phyloP scores from a whole-genome alignment of 306 rosid genomes.

The Hippophae tibetana region DNA sequence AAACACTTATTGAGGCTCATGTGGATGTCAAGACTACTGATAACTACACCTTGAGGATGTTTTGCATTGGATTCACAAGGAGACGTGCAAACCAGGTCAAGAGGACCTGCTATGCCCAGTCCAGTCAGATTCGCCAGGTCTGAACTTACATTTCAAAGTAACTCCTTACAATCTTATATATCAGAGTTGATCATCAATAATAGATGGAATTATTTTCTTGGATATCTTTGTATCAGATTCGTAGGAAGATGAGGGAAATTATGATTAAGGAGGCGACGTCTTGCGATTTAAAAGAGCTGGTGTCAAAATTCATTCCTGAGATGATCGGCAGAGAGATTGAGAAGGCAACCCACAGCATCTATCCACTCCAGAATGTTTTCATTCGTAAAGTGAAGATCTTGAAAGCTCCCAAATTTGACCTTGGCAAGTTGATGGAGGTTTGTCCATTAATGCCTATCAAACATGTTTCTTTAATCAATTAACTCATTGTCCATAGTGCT shows the following conservation, averaged over 20 bases:
- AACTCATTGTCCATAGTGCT: not conserved
- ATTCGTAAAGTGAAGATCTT: conserved; percentile 80
- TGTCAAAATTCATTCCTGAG: conserved; percentile 76
- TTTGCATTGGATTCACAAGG: conserved; percentile 71
- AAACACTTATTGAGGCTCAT: conserved; percentile 68
- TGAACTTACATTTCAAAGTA: not conserved
- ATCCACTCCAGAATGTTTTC: conserved; percentile 81
- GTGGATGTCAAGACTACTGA: conserved; percentile 88
- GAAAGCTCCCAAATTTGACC: conserved; percentile 93
- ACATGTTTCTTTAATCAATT: no score
- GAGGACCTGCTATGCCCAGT: conserved; percentile 77
- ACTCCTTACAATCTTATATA: not conserved
- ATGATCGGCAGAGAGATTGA: conserved; percentile 76
- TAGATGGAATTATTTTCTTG: not conserved
- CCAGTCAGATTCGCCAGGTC: conserved; percentile 73
- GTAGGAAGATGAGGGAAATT: conserved; percentile 82
- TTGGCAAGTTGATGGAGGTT: conserved; percentile 93
- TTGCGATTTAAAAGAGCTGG: conserved; percentile 82
- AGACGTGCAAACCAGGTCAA: conserved; percentile 66
- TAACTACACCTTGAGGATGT: conserved; percentile 64
- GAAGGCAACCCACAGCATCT: conserved; percentile 67
- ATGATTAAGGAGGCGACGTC: conserved; percentile 72
- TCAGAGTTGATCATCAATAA: not conserved
- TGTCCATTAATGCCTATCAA: not conserved
- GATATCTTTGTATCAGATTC: conserved; percentile 39